A percentile compares a stretch with the other conserved stretches of the same genome.
These are phyloP conservation scores for Vanrija pseudolonga DNA, from an alignment of 1,284 basidiomycete genomes.

Conservation along the genomic window DNA sequence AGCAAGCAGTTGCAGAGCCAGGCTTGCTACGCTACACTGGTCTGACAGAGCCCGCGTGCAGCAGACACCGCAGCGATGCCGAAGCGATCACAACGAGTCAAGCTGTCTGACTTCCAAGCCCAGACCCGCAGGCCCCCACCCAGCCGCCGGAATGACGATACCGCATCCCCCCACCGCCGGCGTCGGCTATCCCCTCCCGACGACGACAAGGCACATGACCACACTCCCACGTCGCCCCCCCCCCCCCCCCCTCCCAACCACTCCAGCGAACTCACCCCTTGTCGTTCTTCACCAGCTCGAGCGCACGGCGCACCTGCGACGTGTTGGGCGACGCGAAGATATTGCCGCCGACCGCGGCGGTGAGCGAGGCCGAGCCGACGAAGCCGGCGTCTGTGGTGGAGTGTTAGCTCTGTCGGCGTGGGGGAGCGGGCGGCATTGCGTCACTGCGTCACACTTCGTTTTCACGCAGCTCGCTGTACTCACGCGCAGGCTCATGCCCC, in stretches of 20 bases:
- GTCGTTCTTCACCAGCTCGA: conserved; percentile 71
- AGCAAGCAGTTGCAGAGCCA: too few relatives aligned
- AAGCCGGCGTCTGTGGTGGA: conserved; percentile 62
- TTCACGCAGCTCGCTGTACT: not conserved
- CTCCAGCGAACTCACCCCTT: conserved; percentile 58
- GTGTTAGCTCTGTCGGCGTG: not conserved
- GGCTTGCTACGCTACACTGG: too few relatives aligned
- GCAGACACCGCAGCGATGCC: too few relatives aligned
- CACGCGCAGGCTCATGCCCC: conserved; percentile 76
- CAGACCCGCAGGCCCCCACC: too few relatives aligned
- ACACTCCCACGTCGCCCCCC: too few relatives aligned
- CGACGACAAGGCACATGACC: not conserved
- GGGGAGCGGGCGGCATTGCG: not conserved
- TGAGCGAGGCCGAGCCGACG: conserved; percentile 72
- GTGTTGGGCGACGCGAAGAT: conserved; percentile 85
- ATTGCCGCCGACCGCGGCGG: conserved; percentile 79
- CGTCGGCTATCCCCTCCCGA: not conserved
- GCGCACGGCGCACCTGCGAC: conserved; percentile 71
- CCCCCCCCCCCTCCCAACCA: too few relatives aligned
- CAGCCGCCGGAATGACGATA: too few relatives aligned
- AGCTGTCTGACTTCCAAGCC: too few relatives aligned
- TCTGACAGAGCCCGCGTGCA: too few relatives aligned
- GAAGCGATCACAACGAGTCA: too few relatives aligned
- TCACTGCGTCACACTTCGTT: not conserved
- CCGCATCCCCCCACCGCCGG: too few relatives aligned